A percentile compares a stretch with the other conserved stretches of the same genome.
These are phyloP conservation scores for Ceratocystis eucalypticola DNA, from an alignment of 2,329 filamentous ascomycete species.

Conservation along the genomic window DNA sequence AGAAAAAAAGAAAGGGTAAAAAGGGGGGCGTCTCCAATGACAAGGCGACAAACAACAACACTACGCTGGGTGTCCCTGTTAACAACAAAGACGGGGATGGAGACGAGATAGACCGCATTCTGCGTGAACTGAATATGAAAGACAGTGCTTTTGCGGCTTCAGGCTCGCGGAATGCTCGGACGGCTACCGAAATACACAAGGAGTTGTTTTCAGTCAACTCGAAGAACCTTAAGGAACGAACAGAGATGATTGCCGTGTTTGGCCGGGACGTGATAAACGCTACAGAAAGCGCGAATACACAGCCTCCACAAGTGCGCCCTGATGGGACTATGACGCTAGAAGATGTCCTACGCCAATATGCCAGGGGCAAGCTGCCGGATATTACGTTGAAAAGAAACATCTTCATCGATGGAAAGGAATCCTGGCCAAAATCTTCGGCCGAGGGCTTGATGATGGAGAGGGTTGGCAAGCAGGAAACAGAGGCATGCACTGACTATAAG, in stretches of 20 bases:
- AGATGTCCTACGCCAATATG: slow-evolving; percentile 40
- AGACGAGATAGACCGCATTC: slow-evolving; percentile 44
- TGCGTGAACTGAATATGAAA: slow-evolving; percentile 31
- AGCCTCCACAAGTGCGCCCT: slow-evolving; percentile 26
- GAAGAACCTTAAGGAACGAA: slow-evolving; percentile 66
- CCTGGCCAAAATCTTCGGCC: slow-evolving; percentile 68
- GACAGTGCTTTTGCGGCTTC: background rate
- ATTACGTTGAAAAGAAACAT: slow-evolving; percentile 63
- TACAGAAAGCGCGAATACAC: slow-evolving; percentile 37
- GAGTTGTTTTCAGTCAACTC: slow-evolving; percentile 38
- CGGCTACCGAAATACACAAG: slow-evolving; percentile 3
- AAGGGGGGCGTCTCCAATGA: slow-evolving; percentile 28
- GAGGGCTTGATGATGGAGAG: slow-evolving; percentile 73
- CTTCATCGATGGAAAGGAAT: slow-evolving; percentile 74
- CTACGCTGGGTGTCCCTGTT: background rate
- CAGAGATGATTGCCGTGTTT: slow-evolving; percentile 68
- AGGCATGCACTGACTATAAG: slow-evolving; percentile 53
- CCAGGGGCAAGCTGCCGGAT: slow-evolving; percentile 52
- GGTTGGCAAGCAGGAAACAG: slow-evolving; percentile 32
- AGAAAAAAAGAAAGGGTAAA: slow-evolving; percentile 29
- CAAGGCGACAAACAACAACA: slow-evolving; percentile 20
- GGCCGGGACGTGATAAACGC: slow-evolving; percentile 44
- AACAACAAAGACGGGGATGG: slow-evolving; percentile 23
- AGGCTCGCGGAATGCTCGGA: background rate
- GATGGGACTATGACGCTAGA: slow-evolving; percentile 43